These are phyloP conservation scores for Pseudozyma sp. DNA, from an alignment of 1,284 basidiomycete species.

Conservation along the genomic window DNA sequence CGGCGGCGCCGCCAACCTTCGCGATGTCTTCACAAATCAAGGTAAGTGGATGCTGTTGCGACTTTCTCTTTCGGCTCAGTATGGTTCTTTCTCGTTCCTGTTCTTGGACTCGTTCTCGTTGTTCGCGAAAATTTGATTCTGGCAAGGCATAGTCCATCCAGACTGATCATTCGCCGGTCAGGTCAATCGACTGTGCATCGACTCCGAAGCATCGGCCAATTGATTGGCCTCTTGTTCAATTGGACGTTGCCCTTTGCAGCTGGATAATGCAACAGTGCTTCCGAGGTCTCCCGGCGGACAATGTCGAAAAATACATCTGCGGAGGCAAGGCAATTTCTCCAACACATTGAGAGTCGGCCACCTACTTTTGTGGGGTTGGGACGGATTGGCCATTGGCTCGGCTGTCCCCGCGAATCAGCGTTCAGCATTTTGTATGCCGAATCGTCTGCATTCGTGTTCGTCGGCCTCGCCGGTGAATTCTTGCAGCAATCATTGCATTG, in stretches of 20 bases:
- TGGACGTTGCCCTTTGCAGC: too few species aligned
- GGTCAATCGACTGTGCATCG: background rate
- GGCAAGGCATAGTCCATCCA: background rate
- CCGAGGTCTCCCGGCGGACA: too few species aligned
- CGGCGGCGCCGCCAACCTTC: constrained; percentile 60
- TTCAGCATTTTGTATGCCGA: background rate
- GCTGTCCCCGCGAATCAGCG: background rate
- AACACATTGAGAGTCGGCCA: too few species aligned
- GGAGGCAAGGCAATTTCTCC: too few species aligned
- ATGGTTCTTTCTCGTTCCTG: background rate
- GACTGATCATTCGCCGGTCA: background rate
- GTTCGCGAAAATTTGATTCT: background rate
- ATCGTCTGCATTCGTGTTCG: background rate
- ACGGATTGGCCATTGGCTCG: background rate
- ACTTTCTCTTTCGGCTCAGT: background rate
- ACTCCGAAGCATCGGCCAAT: too few species aligned
- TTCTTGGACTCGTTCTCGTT: background rate
- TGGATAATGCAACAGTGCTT: too few species aligned
- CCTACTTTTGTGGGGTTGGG: background rate
- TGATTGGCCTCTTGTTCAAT: too few species aligned
- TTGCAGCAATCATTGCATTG: background rate
- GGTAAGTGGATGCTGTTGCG: constrained; percentile 44
- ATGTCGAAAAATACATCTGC: too few species aligned
- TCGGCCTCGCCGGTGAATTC: constrained; percentile 3
- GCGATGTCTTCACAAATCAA: constrained; percentile 64